These are phyloP conservation scores for Fusarium haematococcum DNA, from an alignment of 2,329 filamentous ascomycete genomes.

Conservation along the genomic window DNA sequence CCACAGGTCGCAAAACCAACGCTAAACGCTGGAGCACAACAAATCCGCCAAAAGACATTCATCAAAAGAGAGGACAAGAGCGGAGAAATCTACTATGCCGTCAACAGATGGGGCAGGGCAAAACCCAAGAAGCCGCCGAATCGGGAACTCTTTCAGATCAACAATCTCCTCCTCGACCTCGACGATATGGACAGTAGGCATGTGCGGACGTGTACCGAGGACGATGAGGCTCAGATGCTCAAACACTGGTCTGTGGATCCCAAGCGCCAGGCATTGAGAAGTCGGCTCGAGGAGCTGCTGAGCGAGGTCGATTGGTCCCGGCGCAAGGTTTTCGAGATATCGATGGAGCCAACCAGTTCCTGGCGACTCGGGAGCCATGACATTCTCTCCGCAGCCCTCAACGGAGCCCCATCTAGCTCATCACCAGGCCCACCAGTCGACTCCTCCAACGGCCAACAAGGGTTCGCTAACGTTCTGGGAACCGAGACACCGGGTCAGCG, in stretches of 20 bases:
- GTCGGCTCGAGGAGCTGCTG: slow-evolving; percentile 48
- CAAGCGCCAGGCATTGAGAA: slow-evolving; percentile 37
- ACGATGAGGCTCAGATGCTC: slow-evolving; percentile 50
- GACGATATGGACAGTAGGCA: slow-evolving; percentile 59
- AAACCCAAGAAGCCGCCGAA: slow-evolving; percentile 21
- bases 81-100: slow-evolving; percentile 44
- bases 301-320: slow-evolving; percentile 43
- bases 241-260: slow-evolving; percentile 46
- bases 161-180: slow-evolving; percentile 62
- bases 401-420: slow-evolving; percentile 29
- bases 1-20: slow-evolving; percentile 2
- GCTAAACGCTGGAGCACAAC: neutral
- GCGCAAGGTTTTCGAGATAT: slow-evolving; percentile 39
- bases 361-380: slow-evolving; percentile 59
- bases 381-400: slow-evolving; percentile 55
- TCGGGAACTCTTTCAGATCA: slow-evolving; percentile 54
- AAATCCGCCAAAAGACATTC: slow-evolving; percentile 42
- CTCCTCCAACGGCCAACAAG: slow-evolving; percentile 18
- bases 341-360: slow-evolving; percentile 40
- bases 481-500: slow-evolving; percentile 10
- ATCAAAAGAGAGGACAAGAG: slow-evolving; percentile 35
- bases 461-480: slow-evolving; percentile 7
- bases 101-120: slow-evolving; percentile 30
- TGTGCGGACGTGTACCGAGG: slow-evolving; percentile 56
- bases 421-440: slow-evolving; percentile 22